Percentiles rank a stretch among this genome's conserved stretches.
These are phyloP conservation scores for Hypoxylon cercidicola DNA, from an alignment of 495 filamentous ascomycete genomes.

Conservation along the genomic window DNA sequence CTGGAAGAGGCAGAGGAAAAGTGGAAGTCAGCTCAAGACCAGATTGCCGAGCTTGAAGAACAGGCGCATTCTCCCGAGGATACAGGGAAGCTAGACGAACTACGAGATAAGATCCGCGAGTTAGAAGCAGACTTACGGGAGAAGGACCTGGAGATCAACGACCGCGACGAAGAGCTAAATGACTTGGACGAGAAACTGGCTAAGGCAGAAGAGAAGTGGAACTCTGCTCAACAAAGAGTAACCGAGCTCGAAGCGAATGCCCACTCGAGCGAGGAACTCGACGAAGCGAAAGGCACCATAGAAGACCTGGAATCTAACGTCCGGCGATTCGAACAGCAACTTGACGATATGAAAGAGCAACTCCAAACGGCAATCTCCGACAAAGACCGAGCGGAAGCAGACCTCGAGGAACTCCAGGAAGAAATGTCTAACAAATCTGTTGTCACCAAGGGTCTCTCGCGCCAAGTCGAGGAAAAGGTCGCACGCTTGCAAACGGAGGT, in stretches of 20 bases:
- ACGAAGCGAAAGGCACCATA: slow-evolving; percentile 65
- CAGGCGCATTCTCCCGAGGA: slow-evolving; percentile 53
- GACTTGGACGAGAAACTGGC: slow-evolving; percentile 56
- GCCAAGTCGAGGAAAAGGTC: slow-evolving; percentile 78
- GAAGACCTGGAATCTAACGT: slow-evolving; percentile 58
- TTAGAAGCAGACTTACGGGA: slow-evolving; percentile 72
- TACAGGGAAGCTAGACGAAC: slow-evolving; percentile 66
- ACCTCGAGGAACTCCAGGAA: slow-evolving; percentile 74
- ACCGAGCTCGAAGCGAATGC: slow-evolving; percentile 71
- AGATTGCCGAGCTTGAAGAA: slow-evolving; percentile 65
- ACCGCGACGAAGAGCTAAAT: slow-evolving; percentile 73
- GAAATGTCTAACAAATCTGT: slow-evolving; percentile 84
- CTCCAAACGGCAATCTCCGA: slow-evolving; percentile 70
- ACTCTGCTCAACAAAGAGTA: slow-evolving; percentile 62
- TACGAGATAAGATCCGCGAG: slow-evolving; percentile 75
- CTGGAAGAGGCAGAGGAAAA: slow-evolving; percentile 45
- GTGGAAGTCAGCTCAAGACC: slow-evolving; percentile 49
- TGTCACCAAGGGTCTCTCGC: slow-evolving; percentile 76
- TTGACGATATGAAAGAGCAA: slow-evolving; percentile 68
- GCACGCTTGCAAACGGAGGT: slow-evolving; percentile 73
- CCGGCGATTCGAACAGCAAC: slow-evolving; percentile 56
- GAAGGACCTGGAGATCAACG: slow-evolving; percentile 71
- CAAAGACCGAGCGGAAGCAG: slow-evolving; percentile 65
- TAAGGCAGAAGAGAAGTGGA: slow-evolving; percentile 32
- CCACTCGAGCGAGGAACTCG: slow-evolving; percentile 61